Evolutionary conservation across 1,139 yeast genomes (phyloP).

Genomic region (Wickerhamiella pararugosa): DNA sequence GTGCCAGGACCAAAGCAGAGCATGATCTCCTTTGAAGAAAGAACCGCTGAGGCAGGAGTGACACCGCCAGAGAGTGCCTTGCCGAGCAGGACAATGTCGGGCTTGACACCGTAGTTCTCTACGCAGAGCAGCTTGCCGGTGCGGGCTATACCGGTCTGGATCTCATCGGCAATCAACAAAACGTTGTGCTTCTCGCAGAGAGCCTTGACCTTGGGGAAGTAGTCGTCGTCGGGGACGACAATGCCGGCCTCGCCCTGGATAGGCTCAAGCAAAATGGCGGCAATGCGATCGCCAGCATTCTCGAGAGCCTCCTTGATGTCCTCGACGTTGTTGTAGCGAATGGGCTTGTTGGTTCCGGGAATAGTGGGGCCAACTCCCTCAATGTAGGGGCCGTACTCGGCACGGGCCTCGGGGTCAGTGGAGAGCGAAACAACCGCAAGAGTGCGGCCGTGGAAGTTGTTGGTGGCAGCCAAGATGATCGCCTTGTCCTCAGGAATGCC

Average conservation of each 20-base stretch:
- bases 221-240: conserved; percentile 79
- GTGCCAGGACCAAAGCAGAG: conserved; percentile 85
- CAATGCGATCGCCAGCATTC: conserved; percentile 78
- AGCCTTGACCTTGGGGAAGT: conserved; percentile 54
- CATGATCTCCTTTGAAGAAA: conserved; percentile 82
- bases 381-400: conserved; percentile 82
- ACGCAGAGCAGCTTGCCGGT: conserved; percentile 88
- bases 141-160: conserved; percentile 95
- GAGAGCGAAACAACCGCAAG: conserved; percentile 92
- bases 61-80: conserved; percentile 96
- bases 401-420: conserved; percentile 86
- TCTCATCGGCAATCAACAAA: conserved; percentile 84
- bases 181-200: conserved; percentile 77
- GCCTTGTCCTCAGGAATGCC: conserved; percentile 75
- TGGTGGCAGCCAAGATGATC: conserved; percentile 68
- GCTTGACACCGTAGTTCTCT: conserved; percentile 73
- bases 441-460: conserved; percentile 94
- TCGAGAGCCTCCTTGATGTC: conserved; percentile 74
- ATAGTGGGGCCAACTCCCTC: conserved; percentile 68
- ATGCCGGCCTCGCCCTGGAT: conserved; percentile 99
- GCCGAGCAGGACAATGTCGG: conserved; percentile 79
- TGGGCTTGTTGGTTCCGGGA: conserved; percentile 35
- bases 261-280: conserved; percentile 87
- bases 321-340: conserved; percentile 70
- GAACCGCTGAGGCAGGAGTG: conserved; percentile 78